Base-by-base conservation (phyloP, 176 grass and related monocot species). In the Zoysia japonica region DNA sequence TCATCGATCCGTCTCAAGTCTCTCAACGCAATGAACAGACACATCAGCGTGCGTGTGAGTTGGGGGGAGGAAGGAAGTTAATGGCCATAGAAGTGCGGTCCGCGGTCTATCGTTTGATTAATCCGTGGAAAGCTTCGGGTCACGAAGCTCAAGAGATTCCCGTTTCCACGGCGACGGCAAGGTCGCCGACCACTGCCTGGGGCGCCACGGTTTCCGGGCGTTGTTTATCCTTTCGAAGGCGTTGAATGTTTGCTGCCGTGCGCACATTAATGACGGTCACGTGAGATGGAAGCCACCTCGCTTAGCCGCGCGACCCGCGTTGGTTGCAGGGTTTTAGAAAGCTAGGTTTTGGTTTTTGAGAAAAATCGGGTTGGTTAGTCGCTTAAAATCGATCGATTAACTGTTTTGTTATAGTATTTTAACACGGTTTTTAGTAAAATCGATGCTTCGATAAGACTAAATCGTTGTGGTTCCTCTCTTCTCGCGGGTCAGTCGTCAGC, bases 201-300 rank as follows among this genome's bases (percentile, higher is more conserved):
- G 81, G 39, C 64, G 77, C 81, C 86, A 71, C 77, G 66, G 82
- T 85, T 89, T 85, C 66, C 10, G 81, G 67, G 76, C 70, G 47
- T 83, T 79, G 83, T 92, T 87, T 89, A 92, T 89, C 81, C 57
- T 59, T 66, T 50, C 81, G 83, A 80, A 83, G 79, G 87, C 87
- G 90, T 92, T 92, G 90, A 89, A 89, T 92, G 90, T 89, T 79
- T 92, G 75, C 87, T 80, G 37, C 76, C 1, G 28, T 28, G 28
- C 28, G 28, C 14, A 39, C 57, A 92, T 89, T 86, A 76, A 86
- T 89, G 83, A 86, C 78, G 78, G 17, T 80, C 90, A 81, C 87
- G 80, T 89, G 87, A 86, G 53, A 20, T 13, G 57, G 65, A 89
- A 45, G 59, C 77, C 66, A 71, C 5, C 40, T n/a, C 60, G 11